Conservation (phyloP, 164 flowering plant genomes). For the Vitis cinerea region DNA sequence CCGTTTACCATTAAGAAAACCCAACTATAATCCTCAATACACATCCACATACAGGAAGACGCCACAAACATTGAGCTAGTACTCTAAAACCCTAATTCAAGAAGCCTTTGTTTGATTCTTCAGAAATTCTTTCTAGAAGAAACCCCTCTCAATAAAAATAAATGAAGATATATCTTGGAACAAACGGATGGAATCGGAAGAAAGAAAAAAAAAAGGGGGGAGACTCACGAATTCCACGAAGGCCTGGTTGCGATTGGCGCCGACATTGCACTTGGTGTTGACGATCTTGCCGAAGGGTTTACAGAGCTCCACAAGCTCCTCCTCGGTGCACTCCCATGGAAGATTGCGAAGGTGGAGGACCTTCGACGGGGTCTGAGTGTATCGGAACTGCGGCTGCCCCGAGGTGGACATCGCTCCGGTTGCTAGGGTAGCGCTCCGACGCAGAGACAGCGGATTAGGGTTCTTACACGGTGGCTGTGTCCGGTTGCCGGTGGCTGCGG, state of each 20-base stretch:
- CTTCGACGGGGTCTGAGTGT: constrained; percentile 93
- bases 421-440: neutral
- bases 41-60: neutral
- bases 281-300: constrained; percentile 87
- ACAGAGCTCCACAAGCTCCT: constrained; percentile 82
- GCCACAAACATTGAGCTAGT: too few relatives aligned
- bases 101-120: too few relatives aligned
- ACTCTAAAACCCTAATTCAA: too few relatives aligned
- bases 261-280: constrained; percentile 94
- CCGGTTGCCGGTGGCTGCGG: neutral
- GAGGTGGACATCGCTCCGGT: constrained; percentile 48
- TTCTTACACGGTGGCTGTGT: neutral
- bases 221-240: constrained; percentile 83
- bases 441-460: constrained; percentile 7
- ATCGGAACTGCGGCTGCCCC: constrained; percentile 75
- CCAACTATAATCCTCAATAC: neutral
- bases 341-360: constrained; percentile 87
- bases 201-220: neutral
- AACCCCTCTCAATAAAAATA: neutral
- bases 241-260: constrained; percentile 92
- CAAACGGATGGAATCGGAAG: constrained; percentile 3
- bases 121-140: too few relatives aligned
- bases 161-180: neutral
- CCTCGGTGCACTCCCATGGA: constrained; percentile 93
- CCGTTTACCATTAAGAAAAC: too few relatives aligned